A percentile compares a stretch with the other conserved stretches of the same genome.
phyloP scores from a whole-genome alignment of 768 basidiomycete species.

The Lactarius trivialis region DNA sequence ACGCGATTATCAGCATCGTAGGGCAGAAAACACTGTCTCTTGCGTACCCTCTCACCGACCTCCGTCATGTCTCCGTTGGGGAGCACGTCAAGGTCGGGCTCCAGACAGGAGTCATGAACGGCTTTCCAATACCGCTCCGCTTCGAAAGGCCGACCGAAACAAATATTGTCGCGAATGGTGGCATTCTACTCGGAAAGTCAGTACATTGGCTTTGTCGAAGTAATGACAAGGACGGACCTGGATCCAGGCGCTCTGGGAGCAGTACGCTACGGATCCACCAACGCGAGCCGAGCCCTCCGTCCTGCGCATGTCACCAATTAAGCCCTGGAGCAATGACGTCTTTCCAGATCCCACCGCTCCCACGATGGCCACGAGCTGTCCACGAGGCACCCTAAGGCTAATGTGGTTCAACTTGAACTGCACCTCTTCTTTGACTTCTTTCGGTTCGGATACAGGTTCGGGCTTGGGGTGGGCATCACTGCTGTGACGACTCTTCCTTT shows the following conservation, averaged over 20 bases:
- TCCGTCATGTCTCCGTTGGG: conserved; percentile 75
- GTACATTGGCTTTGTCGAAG: not conserved
- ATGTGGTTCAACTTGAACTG: conserved; percentile 65
- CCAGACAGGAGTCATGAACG: conserved; percentile 68
- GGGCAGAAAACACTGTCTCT: not conserved
- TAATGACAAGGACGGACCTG: conserved; percentile 38
- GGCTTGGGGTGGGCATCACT: conserved; percentile 11
- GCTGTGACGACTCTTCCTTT: conserved; percentile 3
- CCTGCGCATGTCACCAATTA: conserved; percentile 80
- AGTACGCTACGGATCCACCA: conserved; percentile 74
- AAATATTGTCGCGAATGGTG: conserved; percentile 83
- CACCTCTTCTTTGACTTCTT: conserved; percentile 29
- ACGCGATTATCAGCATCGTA: not conserved
- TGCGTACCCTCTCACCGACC: conserved; percentile 60
- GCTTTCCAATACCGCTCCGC: conserved; percentile 79
- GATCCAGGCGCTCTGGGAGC: conserved; percentile 88
- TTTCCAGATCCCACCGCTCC: conserved; percentile 70
- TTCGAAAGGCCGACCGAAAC: conserved; percentile 80
- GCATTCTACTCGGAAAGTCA: conserved; percentile 45
- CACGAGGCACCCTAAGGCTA: conserved; percentile 61
- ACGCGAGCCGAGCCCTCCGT: conserved; percentile 61
- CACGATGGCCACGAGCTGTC: conserved; percentile 78
- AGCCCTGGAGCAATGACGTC: conserved; percentile 62
- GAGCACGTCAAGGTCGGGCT: conserved; percentile 73
- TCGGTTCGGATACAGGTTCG: conserved; percentile 16